Evolutionary conservation across 495 filamentous ascomycete genomes (phyloP), one percentile per base, ranked within the genome.

Genomic region (Neurospora cerealis): DNA sequence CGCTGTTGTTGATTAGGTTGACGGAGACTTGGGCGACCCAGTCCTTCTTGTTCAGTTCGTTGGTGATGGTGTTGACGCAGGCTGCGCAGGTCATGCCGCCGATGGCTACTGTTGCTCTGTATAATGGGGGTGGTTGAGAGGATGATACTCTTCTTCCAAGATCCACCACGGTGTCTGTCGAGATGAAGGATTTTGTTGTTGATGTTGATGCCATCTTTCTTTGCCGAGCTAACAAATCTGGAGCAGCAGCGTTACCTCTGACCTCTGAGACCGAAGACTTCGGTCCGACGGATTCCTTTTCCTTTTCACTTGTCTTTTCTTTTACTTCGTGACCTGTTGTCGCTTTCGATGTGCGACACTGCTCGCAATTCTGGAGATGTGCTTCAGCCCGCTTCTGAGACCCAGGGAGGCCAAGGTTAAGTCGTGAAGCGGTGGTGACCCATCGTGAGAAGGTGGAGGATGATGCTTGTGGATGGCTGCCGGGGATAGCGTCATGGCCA

Each of bases 1-100:
- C 92, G 74, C 90, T 95, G 83, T 95, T 90, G 4, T 87, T 86
- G 75, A 96, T 83, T 0, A 95, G 81, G 78, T 92, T 93, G 69
- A 97, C 86, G 8, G 86, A 84, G 19, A 90, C 88, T 34, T 87
- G 83, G 40, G 84, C 84, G 21, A 96, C 83, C 82, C 89, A 95
- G 21, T 87, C 77, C 21, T 88, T 83, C 71, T 88, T 85, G 69
- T 90, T 81, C n/a, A 97, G 78, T 2, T 88, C 89, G 44, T 89
- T 82, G 36, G 88, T 92, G 75, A 97, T 87, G 66, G 83, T 84
- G 46, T 88, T 88, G n/a, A 89, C 87, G 78, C 94, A 97, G 4
- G 91, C 86, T 17, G 89, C 89, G 80, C 94, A 97, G 7, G 92
- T 96, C 93, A 97, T 96, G 39, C 93, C 93, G 40, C 87, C 89